These are phyloP conservation scores for Ceratocystiopsis sp. DNA, from an alignment of 2,329 filamentous ascomycete species.

Conservation along the genomic window DNA sequence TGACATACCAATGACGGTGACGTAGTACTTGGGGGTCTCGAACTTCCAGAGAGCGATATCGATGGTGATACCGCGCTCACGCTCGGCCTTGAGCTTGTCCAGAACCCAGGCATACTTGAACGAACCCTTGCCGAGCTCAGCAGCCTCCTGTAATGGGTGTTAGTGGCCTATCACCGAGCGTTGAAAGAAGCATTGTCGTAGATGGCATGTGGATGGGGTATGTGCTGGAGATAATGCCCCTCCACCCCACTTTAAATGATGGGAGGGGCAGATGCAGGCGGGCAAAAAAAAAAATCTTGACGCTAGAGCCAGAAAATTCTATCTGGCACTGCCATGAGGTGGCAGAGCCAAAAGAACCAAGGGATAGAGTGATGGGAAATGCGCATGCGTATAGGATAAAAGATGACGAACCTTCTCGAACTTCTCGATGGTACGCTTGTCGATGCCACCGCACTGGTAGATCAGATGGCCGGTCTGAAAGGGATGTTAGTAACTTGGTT, in stretches of 20 bases:
- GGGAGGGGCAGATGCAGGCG: neutral
- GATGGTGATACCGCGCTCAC: conserved; percentile 99
- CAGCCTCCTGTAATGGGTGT: conserved; percentile 58
- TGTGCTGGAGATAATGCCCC: conserved; percentile 4
- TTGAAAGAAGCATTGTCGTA: neutral
- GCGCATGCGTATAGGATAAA: no score
- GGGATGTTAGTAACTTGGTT: conserved; percentile 8
- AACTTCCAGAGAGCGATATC: conserved; percentile 99
- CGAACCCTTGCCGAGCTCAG: conserved; percentile 98
- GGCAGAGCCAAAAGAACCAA: conserved; percentile 16
- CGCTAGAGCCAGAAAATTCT: neutral
- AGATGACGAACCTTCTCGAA: conserved; percentile 86
- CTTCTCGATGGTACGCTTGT: conserved; percentile 99
- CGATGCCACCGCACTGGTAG: conserved; percentile 99
- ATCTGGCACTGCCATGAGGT: neutral
- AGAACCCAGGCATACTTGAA: conserved; percentile 99
- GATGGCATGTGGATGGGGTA: neutral
- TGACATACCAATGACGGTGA: conserved; percentile 79
- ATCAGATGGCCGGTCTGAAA: conserved; percentile 69
- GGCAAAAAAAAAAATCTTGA: conserved; percentile 8
- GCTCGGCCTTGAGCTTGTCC: conserved; percentile 99
- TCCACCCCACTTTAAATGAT: conserved; percentile 8
- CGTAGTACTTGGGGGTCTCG: conserved; percentile 94
- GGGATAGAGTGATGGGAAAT: neutral
- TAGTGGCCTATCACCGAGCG: neutral